A percentile compares a stretch with the other conserved stretches of the same genome.
Evolutionary conservation across 768 basidiomycete genomes (phyloP).

Genomic region (Suillus cothurnatus): DNA sequence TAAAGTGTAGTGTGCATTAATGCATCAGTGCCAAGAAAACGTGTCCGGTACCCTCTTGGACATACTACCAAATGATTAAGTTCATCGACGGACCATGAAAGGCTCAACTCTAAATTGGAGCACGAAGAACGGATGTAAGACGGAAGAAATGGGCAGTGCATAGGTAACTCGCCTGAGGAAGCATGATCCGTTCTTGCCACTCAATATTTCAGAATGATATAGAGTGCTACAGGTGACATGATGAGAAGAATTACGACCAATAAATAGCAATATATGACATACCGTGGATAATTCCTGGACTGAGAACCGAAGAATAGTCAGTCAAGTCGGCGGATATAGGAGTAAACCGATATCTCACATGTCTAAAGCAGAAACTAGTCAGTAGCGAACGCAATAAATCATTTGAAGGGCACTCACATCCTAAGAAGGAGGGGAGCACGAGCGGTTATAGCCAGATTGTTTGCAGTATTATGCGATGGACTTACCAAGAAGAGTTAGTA

Average conservation of each 20-base stretch:
- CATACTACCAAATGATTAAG: background rate
- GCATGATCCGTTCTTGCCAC: background rate
- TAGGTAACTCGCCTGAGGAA: background rate
- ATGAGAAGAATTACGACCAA: slow-evolving; percentile 14
- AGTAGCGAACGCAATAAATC: background rate
- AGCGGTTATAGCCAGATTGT: background rate
- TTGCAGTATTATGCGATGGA: background rate
- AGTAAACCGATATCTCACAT: background rate
- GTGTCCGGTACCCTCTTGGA: background rate
- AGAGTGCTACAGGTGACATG: slow-evolving; percentile 54
- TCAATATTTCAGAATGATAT: slow-evolving; percentile 80
- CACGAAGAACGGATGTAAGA: background rate
- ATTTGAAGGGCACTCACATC: slow-evolving; percentile 50
- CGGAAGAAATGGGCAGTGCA: too few relatives aligned
- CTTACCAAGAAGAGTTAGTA: slow-evolving; percentile 73
- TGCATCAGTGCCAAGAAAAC: background rate
- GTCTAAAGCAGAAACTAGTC: background rate
- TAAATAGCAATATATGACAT: slow-evolving; percentile 7
- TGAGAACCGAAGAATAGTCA: slow-evolving; percentile 27
- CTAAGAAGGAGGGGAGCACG: slow-evolving; percentile 21
- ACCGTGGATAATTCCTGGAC: slow-evolving; percentile 81
- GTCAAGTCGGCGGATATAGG: slow-evolving; percentile 11
- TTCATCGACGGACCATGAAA: background rate
- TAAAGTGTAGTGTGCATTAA: background rate
- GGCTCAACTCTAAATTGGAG: background rate